Evolutionary conservation across 176 grass and related monocot species (phyloP).

Genomic region (Echinochloa phyllopogon): DNA sequence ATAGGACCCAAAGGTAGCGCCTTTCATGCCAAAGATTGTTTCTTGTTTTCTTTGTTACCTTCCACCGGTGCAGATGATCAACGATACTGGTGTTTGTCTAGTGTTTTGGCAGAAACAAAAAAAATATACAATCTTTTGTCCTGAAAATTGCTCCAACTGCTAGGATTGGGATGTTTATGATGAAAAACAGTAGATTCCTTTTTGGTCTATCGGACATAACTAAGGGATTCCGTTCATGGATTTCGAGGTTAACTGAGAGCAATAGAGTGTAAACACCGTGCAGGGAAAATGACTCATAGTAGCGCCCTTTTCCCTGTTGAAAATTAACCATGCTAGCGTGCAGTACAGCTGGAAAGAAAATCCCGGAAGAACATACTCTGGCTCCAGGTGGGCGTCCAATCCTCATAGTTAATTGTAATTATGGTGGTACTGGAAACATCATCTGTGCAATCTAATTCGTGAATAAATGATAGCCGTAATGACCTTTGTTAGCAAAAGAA

Average conservation of each 20-base stretch:
- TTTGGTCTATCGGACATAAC: not conserved
- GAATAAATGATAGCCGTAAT: not conserved
- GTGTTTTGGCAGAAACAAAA: not conserved
- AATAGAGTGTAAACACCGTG: not conserved
- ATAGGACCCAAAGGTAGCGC: not conserved
- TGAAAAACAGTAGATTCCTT: not conserved
- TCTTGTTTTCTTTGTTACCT: not conserved
- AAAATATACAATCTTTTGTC: not conserved
- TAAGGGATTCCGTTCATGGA: not conserved
- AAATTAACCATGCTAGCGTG: not conserved
- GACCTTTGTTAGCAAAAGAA: not conserved
- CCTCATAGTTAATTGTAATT: constrained; percentile 3
- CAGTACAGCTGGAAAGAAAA: not conserved
- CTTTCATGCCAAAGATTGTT: constrained; percentile 13
- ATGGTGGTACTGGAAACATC: not conserved
- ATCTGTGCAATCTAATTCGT: not conserved
- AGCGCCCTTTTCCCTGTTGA: not conserved
- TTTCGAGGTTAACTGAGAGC: not conserved
- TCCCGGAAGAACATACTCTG: not conserved
- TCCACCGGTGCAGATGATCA: not conserved
- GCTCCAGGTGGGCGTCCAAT: not conserved
- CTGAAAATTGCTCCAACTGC: not conserved
- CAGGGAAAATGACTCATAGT: not conserved
- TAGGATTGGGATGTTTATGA: not conserved
- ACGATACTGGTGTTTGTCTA: not conserved